Evolutionary conservation across 1,284 basidiomycete species (phyloP).

Genomic region (Pseudozyma pruni): DNA sequence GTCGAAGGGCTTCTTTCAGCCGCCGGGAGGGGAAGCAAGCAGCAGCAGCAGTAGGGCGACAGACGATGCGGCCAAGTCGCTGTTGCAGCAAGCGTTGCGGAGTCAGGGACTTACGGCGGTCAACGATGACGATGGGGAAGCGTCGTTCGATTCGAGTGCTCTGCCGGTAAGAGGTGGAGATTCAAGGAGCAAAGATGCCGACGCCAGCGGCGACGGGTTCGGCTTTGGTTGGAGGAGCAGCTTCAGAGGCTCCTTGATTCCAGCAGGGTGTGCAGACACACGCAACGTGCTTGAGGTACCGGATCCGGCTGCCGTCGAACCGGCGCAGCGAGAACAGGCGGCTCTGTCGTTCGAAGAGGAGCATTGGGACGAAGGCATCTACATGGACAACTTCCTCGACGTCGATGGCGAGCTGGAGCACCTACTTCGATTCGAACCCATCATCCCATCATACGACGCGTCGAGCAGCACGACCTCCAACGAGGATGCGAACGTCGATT

Average conservation of each 20-base stretch:
- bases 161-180: background rate
- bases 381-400: conserved; percentile 47
- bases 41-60: background rate
- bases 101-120: conserved; percentile 29
- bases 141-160: background rate
- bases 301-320: conserved; percentile 18
- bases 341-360: conserved; percentile 30
- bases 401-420: conserved; percentile 32
- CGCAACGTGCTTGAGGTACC: conserved; percentile 35
- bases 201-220: background rate
- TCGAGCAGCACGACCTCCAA: background rate
- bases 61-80: conserved; percentile 25
- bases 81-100: conserved; percentile 30
- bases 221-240: conserved; percentile 17
- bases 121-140: conserved; percentile 32
- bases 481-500: background rate
- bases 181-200: background rate
- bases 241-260: conserved; percentile 19
- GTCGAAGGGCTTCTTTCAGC: conserved; percentile 34
- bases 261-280: conserved; percentile 20
- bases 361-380: conserved; percentile 45
- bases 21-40: background rate
- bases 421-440: conserved; percentile 12
- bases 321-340: conserved; percentile 7
- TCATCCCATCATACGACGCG: background rate